Conservation (phyloP, 495 filamentous ascomycete species). For the Neurospora africana region DNA sequence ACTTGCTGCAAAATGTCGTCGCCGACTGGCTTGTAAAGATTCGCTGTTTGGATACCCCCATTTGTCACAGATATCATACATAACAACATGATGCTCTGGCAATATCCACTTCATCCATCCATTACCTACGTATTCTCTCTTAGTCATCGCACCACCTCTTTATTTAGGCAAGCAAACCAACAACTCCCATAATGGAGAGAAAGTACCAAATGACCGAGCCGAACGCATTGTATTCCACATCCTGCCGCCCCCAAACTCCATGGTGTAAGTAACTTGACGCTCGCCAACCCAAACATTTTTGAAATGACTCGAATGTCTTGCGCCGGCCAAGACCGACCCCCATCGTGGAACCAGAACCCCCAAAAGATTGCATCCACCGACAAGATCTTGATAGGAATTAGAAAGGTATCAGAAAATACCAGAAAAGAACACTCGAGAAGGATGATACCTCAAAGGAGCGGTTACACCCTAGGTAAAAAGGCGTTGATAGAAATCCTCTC, state of each 20-base stretch:
- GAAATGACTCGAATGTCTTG: neutral
- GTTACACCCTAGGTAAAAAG: constrained; percentile 13
- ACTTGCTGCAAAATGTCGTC: neutral
- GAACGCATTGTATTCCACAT: neutral
- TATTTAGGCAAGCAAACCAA: neutral
- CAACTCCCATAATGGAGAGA: neutral
- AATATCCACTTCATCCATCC: neutral
- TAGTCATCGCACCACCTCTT: neutral
- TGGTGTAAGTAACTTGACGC: neutral
- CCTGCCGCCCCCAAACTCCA: neutral
- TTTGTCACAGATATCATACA: neutral
- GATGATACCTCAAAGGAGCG: neutral
- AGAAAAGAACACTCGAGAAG: neutral
- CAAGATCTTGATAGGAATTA: neutral
- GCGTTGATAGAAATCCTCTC: constrained; percentile 49
- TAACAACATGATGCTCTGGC: neutral
- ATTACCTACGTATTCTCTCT: neutral
- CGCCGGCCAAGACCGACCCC: neutral
- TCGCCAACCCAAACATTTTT: neutral
- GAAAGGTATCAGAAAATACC: neutral
- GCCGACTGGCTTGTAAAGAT: neutral
- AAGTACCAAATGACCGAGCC: neutral
- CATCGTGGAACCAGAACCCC: neutral
- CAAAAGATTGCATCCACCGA: neutral
- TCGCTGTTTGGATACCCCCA: neutral